Evolutionary conservation across 1,284 basidiomycete species (phyloP).

Genomic region (Vanrija sp.): DNA sequence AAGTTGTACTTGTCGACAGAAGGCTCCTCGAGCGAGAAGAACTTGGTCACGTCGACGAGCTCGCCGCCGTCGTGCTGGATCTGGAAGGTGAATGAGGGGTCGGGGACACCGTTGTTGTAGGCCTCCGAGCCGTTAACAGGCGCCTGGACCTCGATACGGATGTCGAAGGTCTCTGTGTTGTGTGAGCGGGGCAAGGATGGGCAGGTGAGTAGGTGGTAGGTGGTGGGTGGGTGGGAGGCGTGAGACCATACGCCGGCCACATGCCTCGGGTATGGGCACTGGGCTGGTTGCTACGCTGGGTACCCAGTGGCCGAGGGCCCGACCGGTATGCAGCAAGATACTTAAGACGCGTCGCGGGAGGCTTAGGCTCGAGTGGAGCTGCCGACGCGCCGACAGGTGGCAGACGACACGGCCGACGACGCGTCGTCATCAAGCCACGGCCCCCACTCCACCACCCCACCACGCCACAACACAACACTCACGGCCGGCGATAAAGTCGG

Average conservation of each 20-base stretch:
- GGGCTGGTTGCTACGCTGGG: too few species aligned
- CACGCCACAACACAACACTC: conserved; percentile 4
- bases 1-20: conserved; percentile 38
- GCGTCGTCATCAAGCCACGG: background rate
- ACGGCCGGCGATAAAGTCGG: conserved; percentile 43
- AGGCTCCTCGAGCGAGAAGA: conserved; percentile 40
- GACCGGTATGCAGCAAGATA: too few species aligned
- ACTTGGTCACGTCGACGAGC: conserved; percentile 38
- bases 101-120: conserved; percentile 45
- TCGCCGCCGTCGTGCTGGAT: conserved; percentile 38
- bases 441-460: background rate
- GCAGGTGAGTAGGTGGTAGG: too few species aligned
- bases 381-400: too few species aligned
- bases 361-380: too few species aligned
- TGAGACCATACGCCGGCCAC: background rate
- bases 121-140: conserved; percentile 49
- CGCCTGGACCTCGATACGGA: conserved; percentile 48
- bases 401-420: too few species aligned
- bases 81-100: conserved; percentile 39
- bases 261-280: background rate
- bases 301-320: too few species aligned
- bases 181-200: background rate
- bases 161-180: conserved; percentile 37
- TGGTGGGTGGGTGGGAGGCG: too few species aligned
- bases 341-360: too few species aligned